Evolutionary conservation across 495 filamentous ascomycete genomes (phyloP).

Genomic region (Penicillium cinerascens): DNA sequence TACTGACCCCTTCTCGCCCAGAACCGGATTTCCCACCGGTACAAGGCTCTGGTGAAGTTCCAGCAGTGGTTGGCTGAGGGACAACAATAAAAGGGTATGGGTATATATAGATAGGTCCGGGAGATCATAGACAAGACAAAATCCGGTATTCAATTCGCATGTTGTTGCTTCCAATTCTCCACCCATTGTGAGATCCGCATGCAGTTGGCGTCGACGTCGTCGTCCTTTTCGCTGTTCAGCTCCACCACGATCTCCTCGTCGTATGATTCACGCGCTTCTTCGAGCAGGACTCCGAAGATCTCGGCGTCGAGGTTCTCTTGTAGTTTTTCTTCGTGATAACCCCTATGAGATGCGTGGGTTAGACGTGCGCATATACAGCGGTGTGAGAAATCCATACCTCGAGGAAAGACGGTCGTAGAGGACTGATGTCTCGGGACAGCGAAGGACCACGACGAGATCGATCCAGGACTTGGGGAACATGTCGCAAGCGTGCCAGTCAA

Average conservation of each 20-base stretch:
- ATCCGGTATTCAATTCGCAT: slow-evolving; percentile 12
- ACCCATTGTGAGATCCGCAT: slow-evolving; percentile 81
- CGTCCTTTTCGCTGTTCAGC: slow-evolving; percentile 72
- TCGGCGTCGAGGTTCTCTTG: slow-evolving; percentile 96
- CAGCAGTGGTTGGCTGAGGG: slow-evolving; percentile 72
- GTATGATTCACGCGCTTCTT: slow-evolving; percentile 86
- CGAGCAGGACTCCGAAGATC: slow-evolving; percentile 91
- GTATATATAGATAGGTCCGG: slow-evolving; percentile 16
- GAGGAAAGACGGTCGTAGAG: slow-evolving; percentile 81
- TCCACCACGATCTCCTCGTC: slow-evolving; percentile 89
- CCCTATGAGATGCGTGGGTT: slow-evolving; percentile 39
- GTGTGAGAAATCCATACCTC: slow-evolving; percentile 44
- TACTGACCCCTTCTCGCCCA: slow-evolving; percentile 13
- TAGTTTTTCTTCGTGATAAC: slow-evolving; percentile 79
- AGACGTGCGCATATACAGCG: not conserved
- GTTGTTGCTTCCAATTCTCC: slow-evolving; percentile 71
- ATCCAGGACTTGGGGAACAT: slow-evolving; percentile 92
- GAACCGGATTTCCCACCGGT: slow-evolving; percentile 90
- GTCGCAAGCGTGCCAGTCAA: slow-evolving; percentile 99
- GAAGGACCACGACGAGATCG: slow-evolving; percentile 89
- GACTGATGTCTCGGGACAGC: slow-evolving; percentile 65
- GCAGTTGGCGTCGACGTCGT: slow-evolving; percentile 84
- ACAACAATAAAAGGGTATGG: slow-evolving; percentile 19
- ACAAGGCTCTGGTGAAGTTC: slow-evolving; percentile 78
- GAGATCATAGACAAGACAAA: slow-evolving; percentile 7